Base-by-base conservation (phyloP, 2,329 filamentous ascomycete species). In the Penicillium vulpinum region DNA sequence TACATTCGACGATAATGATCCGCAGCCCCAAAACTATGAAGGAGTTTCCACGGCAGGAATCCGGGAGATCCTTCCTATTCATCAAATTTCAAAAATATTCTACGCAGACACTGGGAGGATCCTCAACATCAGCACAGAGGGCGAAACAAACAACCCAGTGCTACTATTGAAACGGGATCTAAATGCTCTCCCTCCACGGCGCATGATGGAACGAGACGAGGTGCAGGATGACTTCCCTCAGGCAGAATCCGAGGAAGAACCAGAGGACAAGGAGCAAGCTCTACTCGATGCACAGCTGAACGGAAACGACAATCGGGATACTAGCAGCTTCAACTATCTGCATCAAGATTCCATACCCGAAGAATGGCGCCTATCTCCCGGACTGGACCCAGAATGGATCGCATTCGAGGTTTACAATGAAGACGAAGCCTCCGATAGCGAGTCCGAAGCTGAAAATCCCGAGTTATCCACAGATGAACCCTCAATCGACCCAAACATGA, bases 51-150 rank as follows among this genome's bases (percentile, higher is more conserved):
- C 79, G 13, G 88, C 88, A 15, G 88, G 88, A 2, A 83, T 90
- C 28, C 79, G 88, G 45, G 86, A 89, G 62, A 78, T 84, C 36
- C 75, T 91, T 16, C 88, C 88, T 1, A 83, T 90, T 21, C 86
- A 90, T 67, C 84, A 90, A 67, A 83, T 96, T 5, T 90, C 91
- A 6, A 96, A 95, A 69, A 91, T 96, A 31, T 96, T 96, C 74
- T 97, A 96, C 68, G 91, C 92, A 1, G 90, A 96, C 63, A 95
- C 91, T 0, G 92, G 92, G 18, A 90, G 90, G 64, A 90, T 97
- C 10, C 80, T 97, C 26, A 96, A 96, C 59, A 92, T 97, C 54
- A 87, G 87, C 15, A 81, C 77, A 2, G 84, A 88, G 24, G 85
- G 82, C 15, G 87, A 88, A 63, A 83, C 83, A 3, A 91, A 88